These are phyloP conservation scores for Lactarius evosmus DNA, from an alignment of 768 basidiomycete species.

Conservation along the genomic window DNA sequence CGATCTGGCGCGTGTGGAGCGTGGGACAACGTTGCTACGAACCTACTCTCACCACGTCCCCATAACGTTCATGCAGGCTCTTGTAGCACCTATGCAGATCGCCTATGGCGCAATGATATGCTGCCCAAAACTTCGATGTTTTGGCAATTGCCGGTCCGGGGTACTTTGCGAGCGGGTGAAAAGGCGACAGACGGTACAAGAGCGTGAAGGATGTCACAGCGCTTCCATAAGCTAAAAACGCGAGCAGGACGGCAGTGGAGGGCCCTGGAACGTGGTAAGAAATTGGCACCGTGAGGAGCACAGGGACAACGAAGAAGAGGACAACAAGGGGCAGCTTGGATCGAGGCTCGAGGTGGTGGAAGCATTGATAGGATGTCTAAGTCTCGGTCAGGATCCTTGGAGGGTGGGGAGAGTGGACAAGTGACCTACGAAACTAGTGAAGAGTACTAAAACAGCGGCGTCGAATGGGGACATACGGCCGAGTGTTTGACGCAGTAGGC, in stretches of 20 bases:
- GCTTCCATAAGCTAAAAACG: not conserved
- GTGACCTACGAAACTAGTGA: not conserved
- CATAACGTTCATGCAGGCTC: constrained; percentile 39
- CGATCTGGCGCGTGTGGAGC: not conserved
- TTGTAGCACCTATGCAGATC: constrained; percentile 33
- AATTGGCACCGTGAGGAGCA: not conserved
- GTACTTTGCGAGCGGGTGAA: constrained; percentile 29
- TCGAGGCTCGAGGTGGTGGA: not conserved
- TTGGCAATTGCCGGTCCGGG: constrained; percentile 37
- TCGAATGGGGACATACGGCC: not conserved
- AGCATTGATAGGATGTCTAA: not conserved
- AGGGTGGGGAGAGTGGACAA: not conserved
- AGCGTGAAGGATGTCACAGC: not conserved
- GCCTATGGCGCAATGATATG: constrained; percentile 29
- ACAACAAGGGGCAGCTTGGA: not conserved
- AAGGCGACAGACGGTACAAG: not conserved
- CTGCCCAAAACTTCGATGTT: constrained; percentile 34
- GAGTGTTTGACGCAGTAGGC: not conserved
- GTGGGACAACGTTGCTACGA: not conserved
- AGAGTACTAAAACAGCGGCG: not conserved
- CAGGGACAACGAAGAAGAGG: not conserved
- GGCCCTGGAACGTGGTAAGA: not conserved
- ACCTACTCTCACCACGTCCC: constrained; percentile 41
- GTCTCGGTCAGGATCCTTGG: not conserved
- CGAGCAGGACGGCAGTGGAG: not conserved